Base-by-base conservation (phyloP, 441 rosid genomes). In the Populus hybrid region DNA sequence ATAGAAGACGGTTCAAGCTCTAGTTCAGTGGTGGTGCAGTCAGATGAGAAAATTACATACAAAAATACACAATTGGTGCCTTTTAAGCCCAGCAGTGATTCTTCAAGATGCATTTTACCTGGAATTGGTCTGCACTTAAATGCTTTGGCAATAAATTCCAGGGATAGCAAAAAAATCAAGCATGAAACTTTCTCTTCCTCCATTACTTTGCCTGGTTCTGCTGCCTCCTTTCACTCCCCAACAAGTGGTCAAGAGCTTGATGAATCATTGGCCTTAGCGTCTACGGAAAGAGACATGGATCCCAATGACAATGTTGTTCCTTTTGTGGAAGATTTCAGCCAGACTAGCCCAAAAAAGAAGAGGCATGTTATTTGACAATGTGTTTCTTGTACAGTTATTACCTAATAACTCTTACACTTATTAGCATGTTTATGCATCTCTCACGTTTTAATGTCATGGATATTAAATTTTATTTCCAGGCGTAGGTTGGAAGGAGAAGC, bases 81-180 rank as follows among this genome's bases (percentile, higher is more conserved):
- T 65, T 42, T 79, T 78, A 87, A 84, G 56, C 72, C 72, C 40
- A 83, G 84, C 73, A 74, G 75, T 83, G 97, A 86, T 79, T 85
- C 94, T 31, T 88, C 86, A 1, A 84, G 84, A 79, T 74, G 89
- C 83, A 79, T 83, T 65, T 78, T 96, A 79, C 97, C 98, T 33
- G 95, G 95, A 82, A 94, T 95, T 45, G 99, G 99, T 83, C 87
- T 96, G 90, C 98, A 96, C 83, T 83, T 96, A 64, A 96, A 96
- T 84, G 93, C 97, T 72, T 82, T 96, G 78, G 86, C 93, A 73
- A 77, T 86, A 80, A 76, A 86, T 72, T 84, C 91, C 79, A 87
- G 85, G 80, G 89, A 89, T 42, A 79, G 76, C 82, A 86, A 75
- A 75, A 85, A 68, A 65, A 73, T 80, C 75, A 82, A 78, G 80